A percentile compares a stretch with the other conserved stretches of the same genome.
These are phyloP conservation scores for Suillus ampliporus DNA, from an alignment of 768 basidiomycete genomes.

Conservation along the genomic window DNA sequence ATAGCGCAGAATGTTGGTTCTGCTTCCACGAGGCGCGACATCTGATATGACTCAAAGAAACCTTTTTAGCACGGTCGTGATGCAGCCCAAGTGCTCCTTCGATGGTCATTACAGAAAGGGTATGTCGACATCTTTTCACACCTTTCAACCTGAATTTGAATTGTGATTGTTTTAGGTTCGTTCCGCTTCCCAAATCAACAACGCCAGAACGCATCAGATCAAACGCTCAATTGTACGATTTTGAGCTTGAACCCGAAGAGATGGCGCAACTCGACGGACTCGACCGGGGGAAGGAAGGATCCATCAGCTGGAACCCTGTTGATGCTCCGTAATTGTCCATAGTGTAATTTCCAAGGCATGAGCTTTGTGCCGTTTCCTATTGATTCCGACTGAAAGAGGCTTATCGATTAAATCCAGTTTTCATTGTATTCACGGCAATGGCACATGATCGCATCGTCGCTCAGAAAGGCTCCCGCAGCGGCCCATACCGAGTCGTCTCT, in stretches of 20 bases:
- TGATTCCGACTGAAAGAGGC: not conserved
- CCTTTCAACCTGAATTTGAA: not conserved
- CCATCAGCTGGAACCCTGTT: constrained; percentile 86
- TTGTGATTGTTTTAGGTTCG: constrained; percentile 51
- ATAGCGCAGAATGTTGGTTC: constrained; percentile 63
- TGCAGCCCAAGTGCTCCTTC: constrained; percentile 80
- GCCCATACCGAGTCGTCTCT: not conserved
- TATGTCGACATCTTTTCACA: constrained; percentile 38
- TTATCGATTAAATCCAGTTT: constrained; percentile 1
- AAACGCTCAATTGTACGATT: constrained; percentile 79
- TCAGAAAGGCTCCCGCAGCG: not conserved
- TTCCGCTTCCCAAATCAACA: constrained; percentile 84
- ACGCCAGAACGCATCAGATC: constrained; percentile 71
- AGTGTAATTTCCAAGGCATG: not conserved
- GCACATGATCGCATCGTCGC: not conserved
- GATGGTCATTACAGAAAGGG: constrained; percentile 92
- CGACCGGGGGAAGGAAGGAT: constrained; percentile 75
- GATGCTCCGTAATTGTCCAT: constrained; percentile 44
- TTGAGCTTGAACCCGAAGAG: constrained; percentile 69
- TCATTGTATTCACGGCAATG: not conserved
- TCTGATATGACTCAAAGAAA: not conserved
- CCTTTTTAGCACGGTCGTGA: constrained; percentile 57
- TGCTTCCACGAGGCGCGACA: not conserved
- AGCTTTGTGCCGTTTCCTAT: not conserved
- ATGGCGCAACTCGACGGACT: constrained; percentile 68